Conservation (phyloP, 208 protist species). For the Trypanosoma cruzi region DNA sequence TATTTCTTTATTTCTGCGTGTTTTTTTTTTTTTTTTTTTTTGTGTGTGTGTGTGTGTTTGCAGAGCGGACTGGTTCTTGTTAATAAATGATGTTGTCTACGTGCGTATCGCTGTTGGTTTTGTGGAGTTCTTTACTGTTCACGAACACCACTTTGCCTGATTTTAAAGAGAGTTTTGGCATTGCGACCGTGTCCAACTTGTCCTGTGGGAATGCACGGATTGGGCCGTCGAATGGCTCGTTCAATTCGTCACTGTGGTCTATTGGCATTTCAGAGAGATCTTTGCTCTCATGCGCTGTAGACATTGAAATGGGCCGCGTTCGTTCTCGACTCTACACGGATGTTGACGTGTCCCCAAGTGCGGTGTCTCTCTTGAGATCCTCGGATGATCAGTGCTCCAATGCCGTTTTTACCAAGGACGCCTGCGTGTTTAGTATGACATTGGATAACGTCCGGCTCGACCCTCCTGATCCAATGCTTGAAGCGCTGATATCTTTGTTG, state of each 20-base stretch:
- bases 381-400: slow-evolving; percentile 1
- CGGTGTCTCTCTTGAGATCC: neutral
- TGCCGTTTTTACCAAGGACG: neutral
- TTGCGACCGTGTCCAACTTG: slow-evolving; percentile 38
- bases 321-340: neutral
- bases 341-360: neutral
- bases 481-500: slow-evolving; percentile 7
- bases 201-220: slow-evolving; percentile 32
- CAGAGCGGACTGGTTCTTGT: too few species aligned
- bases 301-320: slow-evolving; percentile 7
- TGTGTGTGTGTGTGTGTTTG: neutral
- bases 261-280: neutral
- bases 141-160: slow-evolving; percentile 29
- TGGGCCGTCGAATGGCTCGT: neutral
- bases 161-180: slow-evolving; percentile 33
- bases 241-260: slow-evolving; percentile 14
- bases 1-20: slow-evolving; percentile 3
- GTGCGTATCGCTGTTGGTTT: slow-evolving; percentile 8
- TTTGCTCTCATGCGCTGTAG: slow-evolving; percentile 4
- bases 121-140: slow-evolving; percentile 25
- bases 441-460: slow-evolving; percentile 13
- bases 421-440: slow-evolving; percentile 27
- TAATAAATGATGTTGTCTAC: too few species aligned
- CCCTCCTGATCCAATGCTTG: slow-evolving; percentile 31
- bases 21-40: slow-evolving; percentile 10